A percentile compares a stretch with the other conserved stretches of the same genome.
These are phyloP conservation scores for Emergomyces orientalis DNA, from an alignment of 2,329 filamentous ascomycete genomes.

Conservation along the genomic window DNA sequence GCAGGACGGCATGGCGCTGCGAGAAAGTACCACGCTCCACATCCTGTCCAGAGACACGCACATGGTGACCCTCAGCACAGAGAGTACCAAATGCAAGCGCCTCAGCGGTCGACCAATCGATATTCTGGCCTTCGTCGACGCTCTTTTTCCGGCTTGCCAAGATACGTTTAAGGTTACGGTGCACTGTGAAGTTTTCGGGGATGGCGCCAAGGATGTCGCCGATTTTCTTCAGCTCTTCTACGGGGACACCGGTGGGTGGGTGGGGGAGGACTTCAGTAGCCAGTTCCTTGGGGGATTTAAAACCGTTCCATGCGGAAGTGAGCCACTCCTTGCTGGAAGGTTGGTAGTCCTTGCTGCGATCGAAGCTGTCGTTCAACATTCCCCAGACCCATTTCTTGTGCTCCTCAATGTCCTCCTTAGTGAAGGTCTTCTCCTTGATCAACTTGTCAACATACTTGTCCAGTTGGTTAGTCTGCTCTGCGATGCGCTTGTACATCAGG, in stretches of 20 bases:
- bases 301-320: slow-evolving; percentile 97
- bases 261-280: slow-evolving; percentile 90
- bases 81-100: slow-evolving; percentile 89
- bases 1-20: slow-evolving; percentile 91
- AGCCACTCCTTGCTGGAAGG: slow-evolving; percentile 97
- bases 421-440: slow-evolving; percentile 80
- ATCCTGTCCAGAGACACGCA: slow-evolving; percentile 95
- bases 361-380: slow-evolving; percentile 96
- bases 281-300: slow-evolving; percentile 97
- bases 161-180: slow-evolving; percentile 97
- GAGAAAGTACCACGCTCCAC: slow-evolving; percentile 99
- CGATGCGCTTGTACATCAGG: slow-evolving; percentile 98
- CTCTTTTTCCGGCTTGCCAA: slow-evolving; percentile 82
- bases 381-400: slow-evolving; percentile 99
- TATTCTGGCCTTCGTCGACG: slow-evolving; percentile 81
- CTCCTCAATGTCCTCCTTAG: slow-evolving; percentile 94
- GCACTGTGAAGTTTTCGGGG: slow-evolving; percentile 78
- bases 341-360: slow-evolving; percentile 95
- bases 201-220: slow-evolving; percentile 66
- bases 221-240: slow-evolving; percentile 67
- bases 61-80: slow-evolving; percentile 87
- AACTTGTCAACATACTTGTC: slow-evolving; percentile 90
- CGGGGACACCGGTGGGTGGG: slow-evolving; percentile 71
- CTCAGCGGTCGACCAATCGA: slow-evolving; percentile 96
- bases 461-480: slow-evolving; percentile 71